These are phyloP conservation scores for Xerocomus amazonicus DNA, from an alignment of 1,284 basidiomycete genomes.

Conservation along the genomic window DNA sequence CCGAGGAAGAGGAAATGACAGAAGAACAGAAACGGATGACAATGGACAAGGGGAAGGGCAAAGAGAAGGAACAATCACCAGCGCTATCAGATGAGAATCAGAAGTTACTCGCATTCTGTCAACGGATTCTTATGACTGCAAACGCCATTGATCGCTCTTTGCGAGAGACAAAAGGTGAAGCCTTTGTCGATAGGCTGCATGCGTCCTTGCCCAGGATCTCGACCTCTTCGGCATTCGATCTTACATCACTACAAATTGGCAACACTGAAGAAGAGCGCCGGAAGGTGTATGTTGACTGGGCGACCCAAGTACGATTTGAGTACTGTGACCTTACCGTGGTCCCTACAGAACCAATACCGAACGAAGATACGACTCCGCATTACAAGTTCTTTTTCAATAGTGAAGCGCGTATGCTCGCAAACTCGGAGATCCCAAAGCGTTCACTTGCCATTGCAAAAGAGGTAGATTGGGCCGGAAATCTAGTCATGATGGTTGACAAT, in stretches of 20 bases:
- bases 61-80: slow-evolving; percentile 50
- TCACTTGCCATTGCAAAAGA: slow-evolving; percentile 91
- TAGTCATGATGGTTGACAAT: slow-evolving; percentile 6
- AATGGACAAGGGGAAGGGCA: slow-evolving; percentile 50
- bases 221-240: slow-evolving; percentile 39
- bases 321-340: slow-evolving; percentile 78
- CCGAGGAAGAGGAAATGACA: slow-evolving; percentile 60
- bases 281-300: slow-evolving; percentile 80
- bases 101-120: slow-evolving; percentile 67
- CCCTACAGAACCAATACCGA: slow-evolving; percentile 21
- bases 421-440: slow-evolving; percentile 79
- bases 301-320: slow-evolving; percentile 73
- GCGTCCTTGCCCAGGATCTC: slow-evolving; percentile 70
- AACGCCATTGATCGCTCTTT: slow-evolving; percentile 81
- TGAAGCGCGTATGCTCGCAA: slow-evolving; percentile 75
- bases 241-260: slow-evolving; percentile 46
- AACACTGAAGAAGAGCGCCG: slow-evolving; percentile 62
- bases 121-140: slow-evolving; percentile 75
- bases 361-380: slow-evolving; percentile 51
- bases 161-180: slow-evolving; percentile 79
- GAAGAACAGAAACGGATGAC: slow-evolving; percentile 84
- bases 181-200: slow-evolving; percentile 75
- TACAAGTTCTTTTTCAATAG: slow-evolving; percentile 78
- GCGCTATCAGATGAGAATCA: slow-evolving; percentile 61
- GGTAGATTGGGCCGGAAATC: slow-evolving; percentile 39